Percentiles rank a stretch among this genome's conserved stretches.
phyloP scores from a whole-genome alignment of 2,329 filamentous ascomycete species.

The Neoascochyta sp. region DNA sequence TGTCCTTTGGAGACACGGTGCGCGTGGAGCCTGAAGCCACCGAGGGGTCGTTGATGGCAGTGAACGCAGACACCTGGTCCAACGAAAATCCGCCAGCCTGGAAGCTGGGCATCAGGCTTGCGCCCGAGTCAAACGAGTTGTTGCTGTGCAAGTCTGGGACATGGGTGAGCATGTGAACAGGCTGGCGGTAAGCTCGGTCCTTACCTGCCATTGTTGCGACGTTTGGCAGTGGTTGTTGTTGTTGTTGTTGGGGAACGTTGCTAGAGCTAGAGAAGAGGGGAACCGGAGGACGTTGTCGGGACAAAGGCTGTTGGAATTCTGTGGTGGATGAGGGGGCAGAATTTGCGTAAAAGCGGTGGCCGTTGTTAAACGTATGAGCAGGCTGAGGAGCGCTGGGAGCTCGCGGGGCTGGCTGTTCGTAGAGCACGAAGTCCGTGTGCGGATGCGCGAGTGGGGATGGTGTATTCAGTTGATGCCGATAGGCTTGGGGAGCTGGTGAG shows the following conservation, averaged over 20 bases:
- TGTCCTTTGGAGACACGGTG: slow-evolving; percentile 81
- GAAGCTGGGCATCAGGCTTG: slow-evolving; percentile 47
- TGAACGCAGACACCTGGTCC: slow-evolving; percentile 40
- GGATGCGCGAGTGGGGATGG: slow-evolving; percentile 45
- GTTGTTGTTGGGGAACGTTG: slow-evolving; percentile 49
- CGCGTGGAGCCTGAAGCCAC: slow-evolving; percentile 35
- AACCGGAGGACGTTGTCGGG: slow-evolving; percentile 62
- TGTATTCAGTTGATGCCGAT: slow-evolving; percentile 48
- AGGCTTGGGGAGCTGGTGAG: slow-evolving; percentile 55
- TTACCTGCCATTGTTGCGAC: slow-evolving; percentile 41
- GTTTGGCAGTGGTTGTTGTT: slow-evolving; percentile 15
- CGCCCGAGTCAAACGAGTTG: slow-evolving; percentile 46
- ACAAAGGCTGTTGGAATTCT: slow-evolving; percentile 54
- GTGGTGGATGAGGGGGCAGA: slow-evolving; percentile 60
- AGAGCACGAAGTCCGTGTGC: slow-evolving; percentile 76
- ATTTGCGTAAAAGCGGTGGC: slow-evolving; percentile 64
- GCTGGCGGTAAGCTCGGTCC: slow-evolving; percentile 12
- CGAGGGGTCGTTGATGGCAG: slow-evolving; percentile 46
- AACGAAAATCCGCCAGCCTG: slow-evolving; percentile 27
- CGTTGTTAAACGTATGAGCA: slow-evolving; percentile 57
- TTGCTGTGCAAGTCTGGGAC: slow-evolving; percentile 37
- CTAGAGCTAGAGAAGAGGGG: slow-evolving; percentile 64
- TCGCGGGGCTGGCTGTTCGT: slow-evolving; percentile 53
- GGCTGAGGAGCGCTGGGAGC: slow-evolving; percentile 52
- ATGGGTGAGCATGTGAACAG: slow-evolving; percentile 26